Evolutionary conservation across 2,329 filamentous ascomycete species (phyloP), one percentile per base, ranked within the genome.

Genomic region (Emergomyces pasteurianus): DNA sequence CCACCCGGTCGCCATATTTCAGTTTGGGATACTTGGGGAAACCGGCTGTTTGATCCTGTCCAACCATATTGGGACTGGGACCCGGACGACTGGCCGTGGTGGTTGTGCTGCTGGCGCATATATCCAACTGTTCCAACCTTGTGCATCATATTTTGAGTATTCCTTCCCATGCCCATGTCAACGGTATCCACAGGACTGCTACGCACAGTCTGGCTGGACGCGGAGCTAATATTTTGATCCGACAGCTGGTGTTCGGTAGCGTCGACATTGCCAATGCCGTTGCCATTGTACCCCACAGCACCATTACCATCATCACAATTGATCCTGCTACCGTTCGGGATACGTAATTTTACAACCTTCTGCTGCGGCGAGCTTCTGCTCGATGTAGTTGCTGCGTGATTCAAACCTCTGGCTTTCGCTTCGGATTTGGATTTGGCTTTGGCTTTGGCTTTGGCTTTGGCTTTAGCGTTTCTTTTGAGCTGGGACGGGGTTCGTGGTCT

Each of bases 341-440:
- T 57, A 28, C 58, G 50, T 3, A 60, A 18, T 52, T 57, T 60
- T 8, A 60, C 58, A 26, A 60, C 5, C 40, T 50, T 57, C 38
- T 28, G 46, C 34, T 23, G 52, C 5, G 52, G 52, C 31, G 52
- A 54, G 9, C 18, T 14, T 26, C 52, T n/a, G 12, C 34, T 54
- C 6, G 18, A 54, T 23, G 52, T 23, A 16, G 34, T n/a, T 7
- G n/a, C 26, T 21, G 34, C 4, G 21, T 54, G 9, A 26, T 10
- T 54, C 5, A 40, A 3, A 5, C 12, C 34, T 2, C 43, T 47
- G 10, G 4, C 23, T 26, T 49, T 49, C 8, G 21, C 10, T 12
- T 38, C 14, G 36, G 36, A 9, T 38, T 38, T 38, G 36, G 2
- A 9, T 38, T 14, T 38, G 9, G 2, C 10, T 26, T 49, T 49